These are phyloP conservation scores for Hypoxylon sp. DNA, from an alignment of 2,329 filamentous ascomycete genomes.

Conservation along the genomic window DNA sequence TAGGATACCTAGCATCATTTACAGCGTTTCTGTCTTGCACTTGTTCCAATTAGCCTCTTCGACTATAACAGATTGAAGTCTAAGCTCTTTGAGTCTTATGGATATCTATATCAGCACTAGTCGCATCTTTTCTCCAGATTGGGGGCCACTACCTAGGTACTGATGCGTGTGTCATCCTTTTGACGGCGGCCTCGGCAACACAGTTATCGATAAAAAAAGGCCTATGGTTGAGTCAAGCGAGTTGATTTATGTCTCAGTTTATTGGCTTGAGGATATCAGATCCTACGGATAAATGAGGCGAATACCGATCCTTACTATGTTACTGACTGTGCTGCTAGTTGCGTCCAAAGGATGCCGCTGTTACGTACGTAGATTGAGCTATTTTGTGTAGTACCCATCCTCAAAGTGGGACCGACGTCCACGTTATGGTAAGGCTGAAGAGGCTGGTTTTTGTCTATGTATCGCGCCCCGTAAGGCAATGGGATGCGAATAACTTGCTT, in stretches of 20 bases:
- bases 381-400: conserved; percentile 23
- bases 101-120: conserved; percentile 31
- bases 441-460: conserved; percentile 21
- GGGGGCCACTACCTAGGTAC: conserved; percentile 31
- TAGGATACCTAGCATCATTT: not conserved
- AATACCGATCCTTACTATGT: too few species aligned
- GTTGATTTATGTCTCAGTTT: too few species aligned
- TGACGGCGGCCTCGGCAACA: too few species aligned
- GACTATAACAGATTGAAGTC: not conserved
- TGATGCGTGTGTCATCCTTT: too few species aligned
- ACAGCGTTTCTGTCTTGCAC: not conserved
- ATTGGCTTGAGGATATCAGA: too few species aligned
- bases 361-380: not conserved
- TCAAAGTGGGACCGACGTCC: conserved; percentile 37
- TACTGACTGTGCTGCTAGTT: too few species aligned
- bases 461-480: conserved; percentile 23
- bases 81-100: not conserved
- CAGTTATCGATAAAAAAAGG: too few species aligned
- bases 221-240: too few species aligned
- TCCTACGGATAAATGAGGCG: too few species aligned
- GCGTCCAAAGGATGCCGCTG: too few species aligned
- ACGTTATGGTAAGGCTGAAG: conserved; percentile 39
- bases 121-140: conserved; percentile 32
- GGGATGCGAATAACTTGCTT: conserved; percentile 8
- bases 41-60: not conserved